Evolutionary conservation across 768 basidiomycete species (phyloP).

Genomic region (Auriscalpium microsporum): DNA sequence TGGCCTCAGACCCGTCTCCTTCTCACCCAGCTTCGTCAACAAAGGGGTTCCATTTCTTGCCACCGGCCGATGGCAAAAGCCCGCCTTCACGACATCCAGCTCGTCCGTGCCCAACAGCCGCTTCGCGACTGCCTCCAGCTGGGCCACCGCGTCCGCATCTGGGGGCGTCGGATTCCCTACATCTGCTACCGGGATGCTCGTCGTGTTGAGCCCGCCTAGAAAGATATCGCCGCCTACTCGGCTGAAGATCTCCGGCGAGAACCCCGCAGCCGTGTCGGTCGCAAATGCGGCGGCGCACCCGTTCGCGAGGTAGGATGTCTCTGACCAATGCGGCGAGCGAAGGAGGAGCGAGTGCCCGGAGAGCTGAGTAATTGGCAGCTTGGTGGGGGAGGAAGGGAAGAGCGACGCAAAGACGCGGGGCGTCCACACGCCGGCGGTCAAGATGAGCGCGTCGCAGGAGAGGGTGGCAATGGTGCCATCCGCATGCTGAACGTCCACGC

Average conservation of each 20-base stretch:
- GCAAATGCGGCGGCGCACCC: slow-evolving; percentile 27
- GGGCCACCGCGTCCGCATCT: slow-evolving; percentile 3
- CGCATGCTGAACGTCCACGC: slow-evolving; percentile 1
- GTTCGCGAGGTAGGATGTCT: not conserved
- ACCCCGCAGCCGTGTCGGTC: slow-evolving; percentile 18
- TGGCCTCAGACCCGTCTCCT: slow-evolving; percentile 18
- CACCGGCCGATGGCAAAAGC: slow-evolving; percentile 31
- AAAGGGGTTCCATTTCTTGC: slow-evolving; percentile 24
- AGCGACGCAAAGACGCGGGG: slow-evolving; percentile 25
- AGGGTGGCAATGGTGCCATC: slow-evolving; percentile 13
- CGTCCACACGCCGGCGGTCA: slow-evolving; percentile 32
- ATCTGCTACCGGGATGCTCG: slow-evolving; percentile 17
- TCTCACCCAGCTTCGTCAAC: slow-evolving; percentile 21
- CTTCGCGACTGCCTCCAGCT: slow-evolving; percentile 8
- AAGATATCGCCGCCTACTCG: slow-evolving; percentile 23
- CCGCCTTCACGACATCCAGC: slow-evolving; percentile 17
- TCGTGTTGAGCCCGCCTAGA: slow-evolving; percentile 25
- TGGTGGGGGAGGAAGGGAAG: slow-evolving; percentile 21
- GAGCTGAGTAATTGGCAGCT: slow-evolving; percentile 21
- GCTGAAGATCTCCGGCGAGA: slow-evolving; percentile 27
- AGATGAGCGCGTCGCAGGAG: slow-evolving; percentile 23
- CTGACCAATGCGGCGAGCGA: slow-evolving; percentile 19
- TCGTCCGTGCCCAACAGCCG: slow-evolving; percentile 14
- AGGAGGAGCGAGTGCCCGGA: slow-evolving; percentile 23
- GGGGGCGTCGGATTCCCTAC: slow-evolving; percentile 15